A percentile compares a stretch with the other conserved stretches of the same genome.
Conservation (phyloP, 805 yeast genomes). For the Sungouiozyma ichnusensis region DNA sequence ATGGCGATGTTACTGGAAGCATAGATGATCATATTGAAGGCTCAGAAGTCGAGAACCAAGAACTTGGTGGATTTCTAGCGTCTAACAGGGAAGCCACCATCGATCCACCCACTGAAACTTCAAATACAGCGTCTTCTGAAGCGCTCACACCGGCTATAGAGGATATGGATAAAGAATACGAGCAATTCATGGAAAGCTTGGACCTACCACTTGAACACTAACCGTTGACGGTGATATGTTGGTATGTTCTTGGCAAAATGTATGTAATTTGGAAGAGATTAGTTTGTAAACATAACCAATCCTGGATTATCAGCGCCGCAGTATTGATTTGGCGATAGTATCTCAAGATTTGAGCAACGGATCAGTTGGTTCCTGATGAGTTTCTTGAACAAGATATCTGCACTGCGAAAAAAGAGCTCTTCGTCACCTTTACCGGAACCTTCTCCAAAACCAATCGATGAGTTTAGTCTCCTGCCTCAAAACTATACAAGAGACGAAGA, state of each 20-base stretch:
- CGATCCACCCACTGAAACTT: too few species aligned
- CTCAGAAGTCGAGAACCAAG: conserved; percentile 10
- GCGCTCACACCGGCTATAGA: too few species aligned
- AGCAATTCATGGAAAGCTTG: conserved; percentile 25
- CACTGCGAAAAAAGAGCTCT: conserved; percentile 3
- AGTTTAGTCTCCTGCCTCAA: conserved; percentile 17
- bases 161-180: conserved; percentile 19
- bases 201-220: neutral
- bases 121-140: too few species aligned
- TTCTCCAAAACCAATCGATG: conserved; percentile 3
- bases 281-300: too few species aligned
- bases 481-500: conserved; percentile 35
- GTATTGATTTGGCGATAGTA: too few species aligned
- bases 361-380: too few species aligned
- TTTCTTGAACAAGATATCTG: conserved; percentile 24
- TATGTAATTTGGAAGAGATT: too few species aligned
- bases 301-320: too few species aligned
- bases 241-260: too few species aligned
- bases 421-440: neutral
- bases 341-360: too few species aligned
- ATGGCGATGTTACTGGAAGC: conserved; percentile 31
- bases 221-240: neutral
- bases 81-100: neutral
- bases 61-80: conserved; percentile 1
- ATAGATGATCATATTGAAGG: conserved; percentile 6